phyloP scores from a whole-genome alignment of 305 asterid genomes.

The Plantago lanceolata region DNA sequence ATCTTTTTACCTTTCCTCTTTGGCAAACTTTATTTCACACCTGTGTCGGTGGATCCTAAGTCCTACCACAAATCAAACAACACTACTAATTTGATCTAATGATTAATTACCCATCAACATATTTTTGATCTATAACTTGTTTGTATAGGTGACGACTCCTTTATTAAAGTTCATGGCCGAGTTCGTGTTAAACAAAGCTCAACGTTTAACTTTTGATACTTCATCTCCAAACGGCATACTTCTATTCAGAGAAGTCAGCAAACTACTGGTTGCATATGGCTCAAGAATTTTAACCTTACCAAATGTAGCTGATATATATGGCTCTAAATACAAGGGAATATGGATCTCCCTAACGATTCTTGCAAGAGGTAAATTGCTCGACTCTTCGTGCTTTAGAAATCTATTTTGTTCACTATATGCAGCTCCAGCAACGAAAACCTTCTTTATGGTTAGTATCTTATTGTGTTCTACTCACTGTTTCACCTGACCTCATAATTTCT shows the following conservation, averaged over 20 bases:
- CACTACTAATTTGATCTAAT: too few species aligned
- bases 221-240: constrained; percentile 98
- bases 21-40: too few species aligned
- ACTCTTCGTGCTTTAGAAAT: constrained; percentile 15
- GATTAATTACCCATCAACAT: background rate
- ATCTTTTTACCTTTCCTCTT: too few species aligned
- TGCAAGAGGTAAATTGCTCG: constrained; percentile 61
- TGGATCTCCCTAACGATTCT: constrained; percentile 87
- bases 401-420: constrained; percentile 2
- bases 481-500: constrained; percentile 15
- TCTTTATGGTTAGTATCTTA: constrained; percentile 5
- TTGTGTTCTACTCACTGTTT: constrained; percentile 23
- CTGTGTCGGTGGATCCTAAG: too few species aligned
- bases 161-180: constrained; percentile 89
- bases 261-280: constrained; percentile 85
- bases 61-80: too few species aligned
- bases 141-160: constrained; percentile 85
- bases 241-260: constrained; percentile 96
- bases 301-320: constrained; percentile 74
- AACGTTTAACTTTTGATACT: constrained; percentile 85
- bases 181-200: constrained; percentile 87
- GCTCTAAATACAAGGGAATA: constrained; percentile 90
- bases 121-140: constrained; percentile 26
- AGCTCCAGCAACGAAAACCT: constrained; percentile 9
- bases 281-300: constrained; percentile 76